phyloP scores from a whole-genome alignment of 495 filamentous ascomycete species.

The Haplographium delicatum region DNA sequence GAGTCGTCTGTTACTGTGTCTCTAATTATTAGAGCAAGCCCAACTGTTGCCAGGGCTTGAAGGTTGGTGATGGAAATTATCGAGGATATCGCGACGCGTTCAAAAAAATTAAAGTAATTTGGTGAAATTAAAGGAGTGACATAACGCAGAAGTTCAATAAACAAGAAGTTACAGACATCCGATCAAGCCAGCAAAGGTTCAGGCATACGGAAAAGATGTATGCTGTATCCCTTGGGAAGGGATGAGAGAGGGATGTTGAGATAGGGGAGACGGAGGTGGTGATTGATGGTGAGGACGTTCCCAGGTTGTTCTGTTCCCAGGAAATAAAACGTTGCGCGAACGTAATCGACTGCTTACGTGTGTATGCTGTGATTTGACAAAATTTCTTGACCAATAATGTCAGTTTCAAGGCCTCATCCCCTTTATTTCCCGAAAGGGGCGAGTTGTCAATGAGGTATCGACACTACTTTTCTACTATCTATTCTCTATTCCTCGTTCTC shows the following conservation, averaged over 20 bases:
- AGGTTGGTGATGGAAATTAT: constrained; percentile 11
- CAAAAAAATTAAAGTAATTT: constrained; percentile 19
- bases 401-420: no score
- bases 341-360: no score
- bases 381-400: no score
- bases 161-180: constrained; percentile 25
- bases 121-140: constrained; percentile 25
- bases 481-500: no score
- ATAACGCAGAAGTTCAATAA: constrained; percentile 18
- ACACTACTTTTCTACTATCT: no score
- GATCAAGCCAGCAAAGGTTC: constrained; percentile 21
- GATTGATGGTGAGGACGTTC: background rate
- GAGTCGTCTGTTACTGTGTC: constrained; percentile 50
- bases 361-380: no score
- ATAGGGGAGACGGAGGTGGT: background rate
- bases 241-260: background rate
- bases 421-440: no score
- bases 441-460: no score
- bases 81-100: constrained; percentile 20
- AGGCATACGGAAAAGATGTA: constrained; percentile 17
- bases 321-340: background rate
- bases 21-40: constrained; percentile 27
- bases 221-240: constrained; percentile 4
- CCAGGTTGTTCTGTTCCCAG: background rate
- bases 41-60: constrained; percentile 7